Percentiles rank a stretch among this genome's conserved stretches.
phyloP scores from a whole-genome alignment of 768 basidiomycete genomes.

The Russula abietina region DNA sequence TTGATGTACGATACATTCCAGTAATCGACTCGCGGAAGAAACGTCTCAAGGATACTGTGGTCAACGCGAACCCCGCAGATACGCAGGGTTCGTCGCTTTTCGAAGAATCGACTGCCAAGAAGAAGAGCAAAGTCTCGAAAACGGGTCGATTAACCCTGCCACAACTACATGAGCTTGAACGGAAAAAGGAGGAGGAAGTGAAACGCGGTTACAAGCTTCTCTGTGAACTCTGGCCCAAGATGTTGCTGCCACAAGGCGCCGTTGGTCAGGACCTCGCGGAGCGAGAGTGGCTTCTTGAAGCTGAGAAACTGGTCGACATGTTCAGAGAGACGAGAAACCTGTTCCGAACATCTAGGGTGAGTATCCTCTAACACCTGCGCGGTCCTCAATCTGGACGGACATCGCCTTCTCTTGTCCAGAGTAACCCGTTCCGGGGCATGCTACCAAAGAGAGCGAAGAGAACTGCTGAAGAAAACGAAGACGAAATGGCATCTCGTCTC shows the following conservation, averaged over 20 bases:
- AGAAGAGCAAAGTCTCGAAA: conserved; percentile 34
- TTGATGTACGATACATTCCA: conserved; percentile 13
- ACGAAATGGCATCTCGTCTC: conserved; percentile 68
- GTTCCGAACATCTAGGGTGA: conserved; percentile 72
- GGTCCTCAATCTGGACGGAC: background rate
- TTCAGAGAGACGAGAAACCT: conserved; percentile 83
- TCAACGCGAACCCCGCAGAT: conserved; percentile 25
- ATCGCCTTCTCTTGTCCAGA: conserved; percentile 28
- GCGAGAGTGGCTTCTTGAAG: conserved; percentile 75
- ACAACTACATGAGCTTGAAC: conserved; percentile 37
- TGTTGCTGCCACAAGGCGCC: conserved; percentile 38
- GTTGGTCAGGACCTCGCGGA: conserved; percentile 46
- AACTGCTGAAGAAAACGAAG: conserved; percentile 53
- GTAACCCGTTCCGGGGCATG: conserved; percentile 63
- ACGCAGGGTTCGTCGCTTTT: conserved; percentile 50
- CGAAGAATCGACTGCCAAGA: conserved; percentile 44
- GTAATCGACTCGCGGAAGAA: conserved; percentile 36
- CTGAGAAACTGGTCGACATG: conserved; percentile 80
- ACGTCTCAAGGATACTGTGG: conserved; percentile 20
- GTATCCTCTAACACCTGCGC: conserved; percentile 21
- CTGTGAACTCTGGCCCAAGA: conserved; percentile 55
- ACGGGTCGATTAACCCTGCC: conserved; percentile 46
- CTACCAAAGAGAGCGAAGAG: conserved; percentile 45
- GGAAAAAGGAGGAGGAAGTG: conserved; percentile 48
- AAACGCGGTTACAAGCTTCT: conserved; percentile 54